Evolutionary conservation across 495 filamentous ascomycete species (phyloP), one percentile per base, ranked within the genome.

Genomic region (Trichoderma erinaceum): DNA sequence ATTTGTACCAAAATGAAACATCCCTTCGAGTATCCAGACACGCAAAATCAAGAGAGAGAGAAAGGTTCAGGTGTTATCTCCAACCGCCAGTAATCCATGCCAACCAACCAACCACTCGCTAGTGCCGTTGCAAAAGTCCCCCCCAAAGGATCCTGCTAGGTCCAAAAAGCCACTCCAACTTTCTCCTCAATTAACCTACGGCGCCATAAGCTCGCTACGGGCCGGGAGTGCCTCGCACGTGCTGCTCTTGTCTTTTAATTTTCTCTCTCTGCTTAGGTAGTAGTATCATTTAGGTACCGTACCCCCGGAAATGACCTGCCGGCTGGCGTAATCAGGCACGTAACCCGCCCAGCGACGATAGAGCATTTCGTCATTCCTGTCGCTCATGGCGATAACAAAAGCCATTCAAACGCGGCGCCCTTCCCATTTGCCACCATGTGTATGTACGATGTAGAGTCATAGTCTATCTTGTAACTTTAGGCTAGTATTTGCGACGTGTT

Each of bases 181-280:
- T 46, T 46, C 13, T 46, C 18, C 18, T 46, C 18, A 15, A 15
- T 18, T 46, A 16, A 18, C 43, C 43, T 18, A 46, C 43, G 43
- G n/a, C 50, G 56, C 56, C 56, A 61, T 27, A 61, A 32, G 56
- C 56, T 61, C 27, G 56, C 23, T 61, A 61, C 56, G 56, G 56
- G 3, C 56, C 56, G 56, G 25, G 25, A 25, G 35, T 38, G 35
- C 35, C 50, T 4, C 50, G 6, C 56, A 61, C 56, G 23, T 61
- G 56, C 27, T 61, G 25, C 56, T 61, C 21, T 56, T 25, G 50
- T n/a, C 50, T 56, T 56, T 56, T 46, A 18, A 18, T 46, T 18
- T 15, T 1, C 43, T 46, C 18, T 46, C 13, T 18, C 3, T 50
- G n/a, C 46, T 18, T 50, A 50, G 11, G 41, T 43, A 43, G 5